Conservation (phyloP, 2,329 filamentous ascomycete genomes). For the Penicillium griseofulvum region DNA sequence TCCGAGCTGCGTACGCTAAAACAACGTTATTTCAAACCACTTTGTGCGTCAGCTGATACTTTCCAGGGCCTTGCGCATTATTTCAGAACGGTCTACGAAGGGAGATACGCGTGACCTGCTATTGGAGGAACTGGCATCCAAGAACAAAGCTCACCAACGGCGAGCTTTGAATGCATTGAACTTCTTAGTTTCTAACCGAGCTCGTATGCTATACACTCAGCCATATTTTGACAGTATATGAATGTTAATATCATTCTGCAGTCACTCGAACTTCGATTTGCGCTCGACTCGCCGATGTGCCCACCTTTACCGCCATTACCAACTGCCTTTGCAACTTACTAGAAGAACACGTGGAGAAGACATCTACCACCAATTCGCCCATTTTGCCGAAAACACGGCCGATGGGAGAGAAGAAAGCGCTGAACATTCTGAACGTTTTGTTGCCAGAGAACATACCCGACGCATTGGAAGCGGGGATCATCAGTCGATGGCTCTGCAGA, state of each 20-base stretch:
- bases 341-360: conserved; percentile 38
- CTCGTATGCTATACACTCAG: conserved; percentile 29
- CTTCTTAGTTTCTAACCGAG: conserved; percentile 43
- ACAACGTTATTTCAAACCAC: not conserved
- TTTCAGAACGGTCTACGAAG: conserved; percentile 46
- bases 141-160: conserved; percentile 35
- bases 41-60: conserved; percentile 51
- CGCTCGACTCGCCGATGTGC: conserved; percentile 33
- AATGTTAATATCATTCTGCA: conserved; percentile 14
- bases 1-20: conserved; percentile 65
- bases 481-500: conserved; percentile 70
- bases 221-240: not conserved
- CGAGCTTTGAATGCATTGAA: conserved; percentile 45
- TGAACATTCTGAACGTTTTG: conserved; percentile 59
- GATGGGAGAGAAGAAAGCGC: conserved; percentile 42
- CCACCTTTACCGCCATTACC: conserved; percentile 41
- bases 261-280: conserved; percentile 39
- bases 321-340: conserved; percentile 44
- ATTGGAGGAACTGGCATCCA: conserved; percentile 42
- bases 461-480: conserved; percentile 61
- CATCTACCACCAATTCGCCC: conserved; percentile 34
- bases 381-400: conserved; percentile 43
- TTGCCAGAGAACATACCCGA: conserved; percentile 59
- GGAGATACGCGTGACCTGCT: conserved; percentile 41
- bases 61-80: conserved; percentile 50